Evolutionary conservation across 2,329 filamentous ascomycete species (phyloP).

Genomic region (Paradendryphiella salina): DNA sequence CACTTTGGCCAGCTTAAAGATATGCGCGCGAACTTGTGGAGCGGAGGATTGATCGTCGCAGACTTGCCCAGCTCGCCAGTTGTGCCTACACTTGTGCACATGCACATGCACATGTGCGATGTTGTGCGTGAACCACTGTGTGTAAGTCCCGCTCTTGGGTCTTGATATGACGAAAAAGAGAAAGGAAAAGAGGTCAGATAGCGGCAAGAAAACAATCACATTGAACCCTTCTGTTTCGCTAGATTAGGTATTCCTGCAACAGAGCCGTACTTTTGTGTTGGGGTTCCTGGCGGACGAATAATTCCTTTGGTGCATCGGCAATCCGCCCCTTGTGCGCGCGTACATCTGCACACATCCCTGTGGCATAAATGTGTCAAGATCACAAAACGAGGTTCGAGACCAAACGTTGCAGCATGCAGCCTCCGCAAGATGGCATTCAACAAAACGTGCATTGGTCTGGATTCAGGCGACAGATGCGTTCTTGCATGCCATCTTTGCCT

Average conservation of each 20-base stretch:
- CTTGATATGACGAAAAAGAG: not conserved
- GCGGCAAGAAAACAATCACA: no score
- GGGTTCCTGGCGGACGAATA: not conserved
- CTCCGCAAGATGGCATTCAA: constrained; percentile 12
- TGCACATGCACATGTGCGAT: constrained; percentile 18
- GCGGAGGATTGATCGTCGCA: constrained; percentile 20
- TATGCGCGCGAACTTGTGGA: constrained; percentile 36
- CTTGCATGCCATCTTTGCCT: constrained; percentile 10
- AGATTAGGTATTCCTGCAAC: not conserved
- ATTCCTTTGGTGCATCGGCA: constrained; percentile 1
- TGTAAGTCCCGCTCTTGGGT: not conserved
- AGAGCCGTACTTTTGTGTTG: not conserved
- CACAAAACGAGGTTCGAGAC: constrained; percentile 11
- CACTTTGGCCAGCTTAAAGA: constrained; percentile 12
- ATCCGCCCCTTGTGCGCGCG: constrained; percentile 1
- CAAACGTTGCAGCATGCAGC: constrained; percentile 12
- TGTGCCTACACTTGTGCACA: constrained; percentile 16
- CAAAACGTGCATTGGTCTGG: constrained; percentile 8
- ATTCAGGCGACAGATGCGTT: constrained; percentile 8
- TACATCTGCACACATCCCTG: constrained; percentile 5
- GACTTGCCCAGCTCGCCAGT: constrained; percentile 15
- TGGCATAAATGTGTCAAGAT: constrained; percentile 3
- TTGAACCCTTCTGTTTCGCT: not conserved
- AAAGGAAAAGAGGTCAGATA: no score
- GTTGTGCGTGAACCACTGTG: constrained; percentile 27